Evolutionary conservation across 371 early-diverging fungal genomes (phyloP), one percentile per base, ranked within the genome.

Genomic region (Lichtheimia hyalospora): DNA sequence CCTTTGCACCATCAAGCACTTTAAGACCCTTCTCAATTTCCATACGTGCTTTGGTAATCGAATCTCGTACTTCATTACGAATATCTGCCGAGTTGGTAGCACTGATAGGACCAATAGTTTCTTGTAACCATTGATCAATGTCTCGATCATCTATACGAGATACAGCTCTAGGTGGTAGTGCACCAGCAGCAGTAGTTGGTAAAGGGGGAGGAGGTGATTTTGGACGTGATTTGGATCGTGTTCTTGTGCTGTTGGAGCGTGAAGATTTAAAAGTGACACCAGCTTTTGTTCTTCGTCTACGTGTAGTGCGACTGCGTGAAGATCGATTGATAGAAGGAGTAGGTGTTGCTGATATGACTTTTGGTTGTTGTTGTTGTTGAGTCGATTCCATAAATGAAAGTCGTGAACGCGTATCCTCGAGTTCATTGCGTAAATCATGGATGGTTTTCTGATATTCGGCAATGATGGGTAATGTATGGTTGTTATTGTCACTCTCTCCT

Each of bases 1-100:
- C 46, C 46, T 46, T 46, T 5, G 21, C 63, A 8, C 73, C 74
- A 52, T 80, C 85, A 46, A 84, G 63, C 23, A 83, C 67, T 46
- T 73, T 59, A 41, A 74, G 49, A 2, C 72, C 82, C n/a, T 79
- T 77, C 43, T 79, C 81, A 13, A 85, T 84, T 52, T 85, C 83
- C 43, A 74, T 78, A 52, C 78, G 81, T 20, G 83, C 84, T 56
- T 82, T 81, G 50, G 73, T 76, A 18, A 84, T 62, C 1, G 77
- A 73, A 28, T 77, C 74, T 18, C 71, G 77, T 10, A 77, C 81
- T 51, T 72, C 74, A 53, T 70, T 41, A 60, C 63, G 52, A 10
- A 58, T 52, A 42, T 68, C 67, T 27, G 71, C 62, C 40, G 64
- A 20, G 13, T 57, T 24, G 20, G 51, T 23, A 24, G 46, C 39